Conservation (phyloP, 148 eudicot species). For the Camellia lanceoleosa region DNA sequence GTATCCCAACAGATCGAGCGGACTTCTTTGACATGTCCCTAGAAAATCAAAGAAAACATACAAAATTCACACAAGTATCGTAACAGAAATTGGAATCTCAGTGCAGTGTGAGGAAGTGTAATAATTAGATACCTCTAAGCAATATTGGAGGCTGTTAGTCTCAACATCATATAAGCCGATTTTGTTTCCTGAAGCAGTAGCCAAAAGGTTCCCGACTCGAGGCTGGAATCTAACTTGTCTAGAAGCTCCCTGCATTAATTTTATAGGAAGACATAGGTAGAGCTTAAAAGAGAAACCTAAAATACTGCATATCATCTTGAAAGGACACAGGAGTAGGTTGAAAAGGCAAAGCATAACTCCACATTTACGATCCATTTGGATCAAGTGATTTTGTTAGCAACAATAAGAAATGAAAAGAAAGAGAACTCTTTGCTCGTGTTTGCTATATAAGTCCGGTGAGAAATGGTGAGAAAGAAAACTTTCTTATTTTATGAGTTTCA, state of each 20-base stretch:
- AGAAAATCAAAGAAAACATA: background rate
- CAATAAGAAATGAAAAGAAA: no score
- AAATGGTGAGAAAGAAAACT: no score
- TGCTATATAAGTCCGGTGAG: no score
- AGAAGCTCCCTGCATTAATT: slow-evolving; percentile 14
- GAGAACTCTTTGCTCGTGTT: no score
- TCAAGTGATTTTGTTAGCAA: no score
- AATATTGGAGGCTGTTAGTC: background rate
- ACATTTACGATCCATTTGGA: background rate
- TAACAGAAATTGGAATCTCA: background rate
- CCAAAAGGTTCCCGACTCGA: slow-evolving; percentile 10
- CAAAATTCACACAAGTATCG: slow-evolving; percentile 1
- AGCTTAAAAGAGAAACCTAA: background rate
- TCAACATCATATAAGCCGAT: slow-evolving; percentile 7
- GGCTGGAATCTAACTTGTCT: slow-evolving; percentile 17
- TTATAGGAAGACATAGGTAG: background rate
- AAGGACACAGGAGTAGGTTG: background rate
- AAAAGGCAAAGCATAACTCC: background rate
- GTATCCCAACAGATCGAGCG: slow-evolving; percentile 50
- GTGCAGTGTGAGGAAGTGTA: background rate
- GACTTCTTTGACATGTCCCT: slow-evolving; percentile 48
- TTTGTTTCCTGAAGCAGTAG: slow-evolving; percentile 13
- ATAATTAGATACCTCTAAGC: slow-evolving; percentile 6
- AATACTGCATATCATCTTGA: background rate
- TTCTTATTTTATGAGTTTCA: no score